phyloP scores from a whole-genome alignment of 2,329 filamentous ascomycete genomes.

The Cucurbitaria berberidis region DNA sequence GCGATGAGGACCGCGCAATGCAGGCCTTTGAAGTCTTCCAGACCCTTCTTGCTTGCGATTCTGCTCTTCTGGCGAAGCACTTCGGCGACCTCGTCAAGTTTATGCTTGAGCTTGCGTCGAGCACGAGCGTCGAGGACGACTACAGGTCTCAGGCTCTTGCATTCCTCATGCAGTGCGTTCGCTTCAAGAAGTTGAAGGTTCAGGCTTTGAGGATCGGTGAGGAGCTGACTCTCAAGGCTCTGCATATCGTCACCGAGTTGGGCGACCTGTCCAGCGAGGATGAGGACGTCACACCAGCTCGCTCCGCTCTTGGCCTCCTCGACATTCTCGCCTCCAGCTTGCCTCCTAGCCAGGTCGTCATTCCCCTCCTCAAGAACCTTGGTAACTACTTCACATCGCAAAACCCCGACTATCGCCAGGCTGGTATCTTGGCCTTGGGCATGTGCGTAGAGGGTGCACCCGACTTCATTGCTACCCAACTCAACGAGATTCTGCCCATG shows the following conservation, averaged over 20 bases:
- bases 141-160: constrained; percentile 87
- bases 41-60: constrained; percentile 88
- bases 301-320: constrained; percentile 83
- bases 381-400: constrained; percentile 77
- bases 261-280: constrained; percentile 74
- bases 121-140: constrained; percentile 80
- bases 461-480: constrained; percentile 94
- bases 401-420: constrained; percentile 81
- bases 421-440: constrained; percentile 88
- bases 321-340: constrained; percentile 88
- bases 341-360: constrained; percentile 91
- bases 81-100: constrained; percentile 90
- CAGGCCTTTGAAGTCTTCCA: constrained; percentile 97
- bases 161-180: constrained; percentile 90
- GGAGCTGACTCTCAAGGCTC: constrained; percentile 82
- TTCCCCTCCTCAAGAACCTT: constrained; percentile 87
- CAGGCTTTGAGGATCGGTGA: constrained; percentile 88
- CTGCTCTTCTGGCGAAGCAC: constrained; percentile 79
- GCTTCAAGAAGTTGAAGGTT: constrained; percentile 93
- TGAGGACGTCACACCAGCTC: constrained; percentile 83
- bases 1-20: constrained; percentile 86
- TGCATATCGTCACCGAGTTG: constrained; percentile 90
- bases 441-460: constrained; percentile 96
- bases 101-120: constrained; percentile 86
- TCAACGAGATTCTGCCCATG: constrained; percentile 82